Evolutionary conservation across 2,329 filamentous ascomycete species (phyloP), one percentile per base, ranked within the genome.

Genomic region (Pseudocercospora musae): DNA sequence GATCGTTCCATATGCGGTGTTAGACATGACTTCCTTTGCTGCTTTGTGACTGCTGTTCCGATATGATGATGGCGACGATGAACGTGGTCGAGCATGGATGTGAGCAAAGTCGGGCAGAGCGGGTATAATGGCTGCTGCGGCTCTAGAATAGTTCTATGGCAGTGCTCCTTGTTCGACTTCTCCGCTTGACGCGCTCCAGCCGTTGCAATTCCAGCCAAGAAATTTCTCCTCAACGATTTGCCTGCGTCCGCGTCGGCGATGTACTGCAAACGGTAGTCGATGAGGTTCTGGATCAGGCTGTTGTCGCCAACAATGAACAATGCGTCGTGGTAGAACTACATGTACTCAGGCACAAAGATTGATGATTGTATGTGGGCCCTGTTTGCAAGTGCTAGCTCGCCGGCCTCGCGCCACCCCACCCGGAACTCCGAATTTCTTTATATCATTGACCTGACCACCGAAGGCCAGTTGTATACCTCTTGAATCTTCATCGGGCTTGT

Each of bases 1-100:
- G 33, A 66, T 46, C 20, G 66, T 68, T 27, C 67, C 67, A 49
- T 69, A 69, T 57, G 33, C 62, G 23, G 20, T 27, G 44, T 58
- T 57, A 21, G 56, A 62, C 63, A 62, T 58, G 59, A 57, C 27
- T 18, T 23, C 6, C 2, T 13, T 23, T n/a, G 11, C 27, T 29
- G 7, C 25, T 25, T 8, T 25, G 23, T 52, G 44, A 48, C 21
- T 48, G 44, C 18, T 48, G 18, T 13, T 48, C 44, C 18, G 18
- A 15, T 9, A 18, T 11, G 4, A 5, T n/a, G n/a, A n/a, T n/a
- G n/a, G n/a, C n/a, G n/a, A n/a, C n/a, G n/a, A 23, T 13, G 44
- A 21, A 25, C 21, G 44, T 25, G 20, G 21, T 23, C 21, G 18
- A 20, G 21, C 48, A 52, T 52, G 48, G 48, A 52, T 29, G 29